phyloP scores from a whole-genome alignment of 495 filamentous ascomycete genomes.

The Xylaria cubensis region DNA sequence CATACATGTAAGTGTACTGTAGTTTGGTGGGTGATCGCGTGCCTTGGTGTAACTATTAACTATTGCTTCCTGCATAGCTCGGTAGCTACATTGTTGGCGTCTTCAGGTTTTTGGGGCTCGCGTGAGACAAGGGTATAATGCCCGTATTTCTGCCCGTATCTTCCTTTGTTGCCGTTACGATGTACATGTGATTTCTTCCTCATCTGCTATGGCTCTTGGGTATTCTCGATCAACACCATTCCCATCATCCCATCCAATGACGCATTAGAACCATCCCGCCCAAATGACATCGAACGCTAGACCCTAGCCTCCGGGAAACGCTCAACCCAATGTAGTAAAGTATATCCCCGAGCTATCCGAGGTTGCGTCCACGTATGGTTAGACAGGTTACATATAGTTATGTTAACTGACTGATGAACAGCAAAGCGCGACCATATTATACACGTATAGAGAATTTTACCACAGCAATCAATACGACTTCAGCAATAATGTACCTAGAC shows the following conservation, averaged over 20 bases:
- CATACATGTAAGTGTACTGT: neutral
- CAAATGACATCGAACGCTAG: neutral
- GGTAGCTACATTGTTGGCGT: neutral
- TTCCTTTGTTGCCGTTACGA: neutral
- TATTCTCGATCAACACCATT: neutral
- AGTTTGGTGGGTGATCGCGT: slow-evolving; percentile 17
- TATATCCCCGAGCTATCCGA: neutral
- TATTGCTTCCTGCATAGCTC: neutral
- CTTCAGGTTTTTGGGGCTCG: neutral
- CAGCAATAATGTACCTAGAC: neutral
- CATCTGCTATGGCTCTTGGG: neutral
- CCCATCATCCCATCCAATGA: neutral
- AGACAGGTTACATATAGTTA: neutral
- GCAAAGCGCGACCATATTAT: neutral
- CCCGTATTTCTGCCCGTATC: neutral
- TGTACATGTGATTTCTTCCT: neutral
- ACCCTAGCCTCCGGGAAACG: neutral
- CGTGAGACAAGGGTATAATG: too few relatives aligned
- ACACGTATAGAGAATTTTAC: neutral
- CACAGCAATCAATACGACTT: neutral
- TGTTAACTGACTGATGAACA: neutral
- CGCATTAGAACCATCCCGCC: slow-evolving; percentile 1
- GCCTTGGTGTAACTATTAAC: neutral
- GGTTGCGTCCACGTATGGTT: neutral
- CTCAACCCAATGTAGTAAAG: neutral